Evolutionary conservation across 768 basidiomycete species (phyloP), one percentile per base, ranked within the genome.

Genomic region (Saitozyma sp.): DNA sequence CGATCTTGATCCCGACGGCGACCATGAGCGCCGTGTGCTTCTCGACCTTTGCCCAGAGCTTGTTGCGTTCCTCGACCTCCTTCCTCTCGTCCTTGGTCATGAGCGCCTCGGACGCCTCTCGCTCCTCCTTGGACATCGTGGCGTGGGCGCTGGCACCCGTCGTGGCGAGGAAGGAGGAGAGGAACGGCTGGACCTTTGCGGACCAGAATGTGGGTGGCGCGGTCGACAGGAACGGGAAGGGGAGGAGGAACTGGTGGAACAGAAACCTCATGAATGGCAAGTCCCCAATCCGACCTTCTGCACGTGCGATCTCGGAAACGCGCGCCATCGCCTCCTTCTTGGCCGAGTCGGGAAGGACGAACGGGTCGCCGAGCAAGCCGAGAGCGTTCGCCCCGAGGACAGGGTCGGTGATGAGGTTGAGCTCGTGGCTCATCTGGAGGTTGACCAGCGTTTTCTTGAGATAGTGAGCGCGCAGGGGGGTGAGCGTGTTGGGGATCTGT

Each of bases 371-470:
- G 13, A 99, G 87, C 77, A 90, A 86, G 11, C 92, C 91, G 59
- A 98, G 84, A 0, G 91, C 73, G 40, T 76, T 73, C 9, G 70
- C 74, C 11, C 77, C 78, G 16, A 80, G 67, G 9, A 74, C 65
- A 0, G 82, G 80, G 39, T 79, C 74, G 57, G 78, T 85, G 67
- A 92, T 83, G 19, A 82, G 81, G 63, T 86, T 83, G 64, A 98
- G 84, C 80, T 99, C 96, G n/a, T 81, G 81, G 70, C 82, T 81
- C 70, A 97, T 87, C 78, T 97, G 88, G 56, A 97, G 87, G 68
- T 89, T 86, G 50, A 97, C 84, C 59, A 99, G 87, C 16, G 91
- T 85, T 80, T 98, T 98, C 84, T 98, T 99, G 78, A 99, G 90
- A 80, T 99, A 99, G 77, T 99, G 96, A 5, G 94, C 92, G 49